Evolutionary conservation across 176 grass and related monocot species (phyloP).

Genomic region (Urochloa ruziziensis): DNA sequence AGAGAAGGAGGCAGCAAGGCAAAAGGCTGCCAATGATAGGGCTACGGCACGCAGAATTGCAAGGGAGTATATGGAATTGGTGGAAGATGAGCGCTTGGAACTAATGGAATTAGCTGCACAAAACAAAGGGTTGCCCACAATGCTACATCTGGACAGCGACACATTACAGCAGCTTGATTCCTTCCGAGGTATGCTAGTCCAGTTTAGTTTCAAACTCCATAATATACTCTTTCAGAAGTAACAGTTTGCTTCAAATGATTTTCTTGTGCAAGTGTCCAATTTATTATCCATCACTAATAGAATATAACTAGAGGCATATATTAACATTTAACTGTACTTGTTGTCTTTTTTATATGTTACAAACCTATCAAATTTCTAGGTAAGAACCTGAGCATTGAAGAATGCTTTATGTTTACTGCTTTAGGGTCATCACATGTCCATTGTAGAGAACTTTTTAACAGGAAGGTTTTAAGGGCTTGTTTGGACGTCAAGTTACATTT

Average conservation of each 20-base stretch:
- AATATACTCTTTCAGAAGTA: too few species aligned
- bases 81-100: constrained; percentile 96
- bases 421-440: neutral
- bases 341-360: neutral
- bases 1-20: constrained; percentile 83
- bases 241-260: constrained; percentile 1
- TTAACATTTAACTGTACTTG: neutral
- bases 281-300: constrained; percentile 1
- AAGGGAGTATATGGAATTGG: constrained; percentile 87
- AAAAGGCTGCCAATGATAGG: constrained; percentile 85
- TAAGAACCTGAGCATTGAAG: neutral
- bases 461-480: neutral
- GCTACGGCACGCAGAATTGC: constrained; percentile 95
- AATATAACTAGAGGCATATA: neutral
- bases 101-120: constrained; percentile 92
- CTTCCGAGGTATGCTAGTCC: constrained; percentile 63
- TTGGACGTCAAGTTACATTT: neutral
- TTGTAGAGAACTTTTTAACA: neutral
- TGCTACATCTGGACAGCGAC: constrained; percentile 83
- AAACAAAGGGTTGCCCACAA: constrained; percentile 80
- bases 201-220: neutral
- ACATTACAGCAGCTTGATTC: constrained; percentile 85
- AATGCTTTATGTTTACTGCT: neutral
- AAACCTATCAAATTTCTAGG: neutral
- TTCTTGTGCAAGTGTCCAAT: constrained; percentile 18